These are phyloP conservation scores for Crithidia expoeki DNA, from an alignment of 208 protist species.

Conservation along the genomic window DNA sequence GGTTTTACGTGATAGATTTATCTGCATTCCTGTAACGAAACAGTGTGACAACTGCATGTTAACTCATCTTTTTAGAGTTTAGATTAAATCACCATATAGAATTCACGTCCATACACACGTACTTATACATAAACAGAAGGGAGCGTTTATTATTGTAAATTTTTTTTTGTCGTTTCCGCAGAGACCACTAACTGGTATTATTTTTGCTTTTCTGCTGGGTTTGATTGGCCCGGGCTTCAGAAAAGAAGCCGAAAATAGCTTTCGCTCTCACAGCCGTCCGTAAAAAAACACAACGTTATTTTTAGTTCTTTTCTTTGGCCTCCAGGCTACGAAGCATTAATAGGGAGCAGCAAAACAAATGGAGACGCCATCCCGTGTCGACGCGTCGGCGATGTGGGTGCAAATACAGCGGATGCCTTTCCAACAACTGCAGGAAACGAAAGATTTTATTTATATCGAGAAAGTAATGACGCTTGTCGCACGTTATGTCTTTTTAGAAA, in stretches of 20 bases:
- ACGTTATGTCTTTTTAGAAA: slow-evolving; percentile 51
- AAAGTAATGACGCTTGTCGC: slow-evolving; percentile 62
- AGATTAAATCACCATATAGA: slow-evolving; percentile 13
- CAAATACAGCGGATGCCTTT: slow-evolving; percentile 80
- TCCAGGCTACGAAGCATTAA: no score
- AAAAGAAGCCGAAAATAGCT: not conserved
- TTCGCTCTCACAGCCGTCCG: not conserved
- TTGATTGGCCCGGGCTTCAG: no score
- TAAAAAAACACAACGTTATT: no score
- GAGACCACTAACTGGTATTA: no score
- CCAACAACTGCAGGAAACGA: slow-evolving; percentile 60
- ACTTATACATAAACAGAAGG: not conserved
- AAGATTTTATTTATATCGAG: slow-evolving; percentile 58
- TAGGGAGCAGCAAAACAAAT: not conserved
- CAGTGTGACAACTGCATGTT: not conserved
- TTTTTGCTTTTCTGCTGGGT: no score
- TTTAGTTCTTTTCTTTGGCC: no score
- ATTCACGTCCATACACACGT: not conserved
- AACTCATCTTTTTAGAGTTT: slow-evolving; percentile 5
- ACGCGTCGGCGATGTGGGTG: slow-evolving; percentile 54
- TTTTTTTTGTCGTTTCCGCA: no score
- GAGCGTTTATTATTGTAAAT: not conserved
- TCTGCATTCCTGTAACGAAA: no score
- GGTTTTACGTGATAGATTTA: no score
- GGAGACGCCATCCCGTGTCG: slow-evolving; percentile 11